Conservation (phyloP, 1,284 basidiomycete species). For the Fomitopsis palustris region DNA sequence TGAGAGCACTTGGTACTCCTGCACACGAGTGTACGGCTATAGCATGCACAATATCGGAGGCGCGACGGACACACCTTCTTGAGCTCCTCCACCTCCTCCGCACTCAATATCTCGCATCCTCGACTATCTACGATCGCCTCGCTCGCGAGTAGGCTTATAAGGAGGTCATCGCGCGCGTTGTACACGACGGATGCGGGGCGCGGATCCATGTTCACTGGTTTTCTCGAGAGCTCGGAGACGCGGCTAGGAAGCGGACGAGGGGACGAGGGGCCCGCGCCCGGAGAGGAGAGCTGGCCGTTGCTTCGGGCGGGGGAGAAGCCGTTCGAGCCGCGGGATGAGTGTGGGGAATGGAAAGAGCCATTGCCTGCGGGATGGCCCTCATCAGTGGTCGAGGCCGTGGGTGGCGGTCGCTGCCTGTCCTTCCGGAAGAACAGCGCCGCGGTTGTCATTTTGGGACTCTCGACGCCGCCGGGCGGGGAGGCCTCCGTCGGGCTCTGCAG, state of each 20-base stretch:
- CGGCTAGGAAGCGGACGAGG: conserved; percentile 28
- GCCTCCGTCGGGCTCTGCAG: conserved; percentile 21
- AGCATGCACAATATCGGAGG: neutral
- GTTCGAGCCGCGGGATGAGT: conserved; percentile 24
- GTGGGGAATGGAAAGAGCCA: conserved; percentile 24
- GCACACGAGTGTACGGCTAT: conserved; percentile 1
- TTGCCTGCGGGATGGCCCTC: conserved; percentile 17
- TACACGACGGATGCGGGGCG: conserved; percentile 41
- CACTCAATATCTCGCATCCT: conserved; percentile 67
- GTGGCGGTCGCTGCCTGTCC: conserved; percentile 38
- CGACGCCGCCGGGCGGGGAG: conserved; percentile 18
- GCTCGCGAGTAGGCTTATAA: conserved; percentile 80
- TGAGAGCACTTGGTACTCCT: conserved; percentile 70
- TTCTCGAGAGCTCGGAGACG: conserved; percentile 26
- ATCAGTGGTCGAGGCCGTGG: conserved; percentile 18
- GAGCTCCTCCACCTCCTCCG: conserved; percentile 88
- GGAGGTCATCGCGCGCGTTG: conserved; percentile 70
- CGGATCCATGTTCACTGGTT: conserved; percentile 33
- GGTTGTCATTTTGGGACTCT: conserved; percentile 33
- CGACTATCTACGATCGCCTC: conserved; percentile 85
- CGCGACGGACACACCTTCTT: conserved; percentile 65
- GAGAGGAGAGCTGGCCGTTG: conserved; percentile 28
- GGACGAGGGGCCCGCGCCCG: conserved; percentile 40
- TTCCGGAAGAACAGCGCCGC: conserved; percentile 52
- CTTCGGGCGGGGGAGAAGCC: conserved; percentile 27